Evolutionary conservation across 176 grass and related monocot genomes (phyloP), one percentile per base, ranked within the genome.

Genomic region (Oropetium thomaeum): DNA sequence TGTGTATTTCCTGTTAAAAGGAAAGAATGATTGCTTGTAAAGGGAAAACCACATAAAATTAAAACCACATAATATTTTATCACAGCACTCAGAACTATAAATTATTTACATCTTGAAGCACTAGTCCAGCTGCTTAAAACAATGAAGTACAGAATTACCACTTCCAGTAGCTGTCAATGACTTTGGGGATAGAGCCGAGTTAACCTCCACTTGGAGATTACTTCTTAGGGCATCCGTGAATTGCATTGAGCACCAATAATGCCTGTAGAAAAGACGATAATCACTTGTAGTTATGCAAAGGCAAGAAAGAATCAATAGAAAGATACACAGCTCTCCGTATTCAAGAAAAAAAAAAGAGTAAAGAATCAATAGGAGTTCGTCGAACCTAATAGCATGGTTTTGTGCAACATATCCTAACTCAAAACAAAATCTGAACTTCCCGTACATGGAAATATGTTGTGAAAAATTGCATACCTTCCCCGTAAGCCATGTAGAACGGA

Each of bases 161-260:
- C 61, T 63, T 14, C 79, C 41, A 33, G 62, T 67, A 67, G 85
- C 72, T 61, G 73, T 67, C 15, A 65, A 58, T 73, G 60, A 25
- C 15, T 65, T 78, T 22, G 66, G 67, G 7, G 79, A 61, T 73
- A 73, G 60, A 66, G 68, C 3, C 14, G 22, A 29, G 85, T 58
- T 87, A 10, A 27, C 10, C 70, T 82, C 74, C 61, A 67, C 60
- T 73, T 78, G 85, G 72, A 87, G 51, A 73, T 33, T 87, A 55
- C 79, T 74, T 73, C 79, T 82, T 73, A 49, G 40, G 66, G 60
- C 68, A 73, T 78, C 74, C 51, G 57, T 73, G 74, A 83, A 73
- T 68, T 83, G 74, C 73, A 78, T 33, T 32, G 67, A 82, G 33
- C 67, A 61, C 41, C 67, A 49, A 41, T 41, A 78, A 58, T 82